These are phyloP conservation scores for Alternaria longipes DNA, from an alignment of 2,329 filamentous ascomycete genomes.

Conservation along the genomic window DNA sequence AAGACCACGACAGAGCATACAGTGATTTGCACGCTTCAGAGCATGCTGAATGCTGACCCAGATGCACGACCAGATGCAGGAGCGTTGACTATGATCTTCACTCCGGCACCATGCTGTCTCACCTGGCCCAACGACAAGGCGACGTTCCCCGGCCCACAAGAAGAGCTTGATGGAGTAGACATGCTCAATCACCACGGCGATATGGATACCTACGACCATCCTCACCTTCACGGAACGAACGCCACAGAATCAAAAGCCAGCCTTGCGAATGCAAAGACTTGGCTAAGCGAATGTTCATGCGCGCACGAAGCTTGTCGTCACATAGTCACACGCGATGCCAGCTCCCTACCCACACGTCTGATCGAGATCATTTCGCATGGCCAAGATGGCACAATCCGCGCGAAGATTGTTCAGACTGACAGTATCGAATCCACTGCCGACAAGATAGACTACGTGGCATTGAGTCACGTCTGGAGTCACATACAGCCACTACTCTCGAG, in stretches of 20 bases:
- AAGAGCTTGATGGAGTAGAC: slow-evolving; percentile 42
- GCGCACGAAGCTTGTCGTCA: slow-evolving; percentile 39
- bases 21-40: slow-evolving; percentile 42
- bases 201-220: slow-evolving; percentile 27
- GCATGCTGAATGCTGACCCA: slow-evolving; percentile 44
- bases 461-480: slow-evolving; percentile 42
- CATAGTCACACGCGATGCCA: slow-evolving; percentile 6
- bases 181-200: slow-evolving; percentile 31
- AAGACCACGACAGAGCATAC: slow-evolving; percentile 30
- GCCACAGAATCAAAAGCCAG: slow-evolving; percentile 9
- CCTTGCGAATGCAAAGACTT: slow-evolving; percentile 33
- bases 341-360: slow-evolving; percentile 43
- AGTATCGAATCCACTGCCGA: slow-evolving; percentile 20
- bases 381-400: slow-evolving; percentile 9
- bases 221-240: slow-evolving; percentile 9
- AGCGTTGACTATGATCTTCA: slow-evolving; percentile 44
- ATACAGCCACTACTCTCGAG: slow-evolving; percentile 33
- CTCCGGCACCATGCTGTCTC: slow-evolving; percentile 50
- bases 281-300: slow-evolving; percentile 42
- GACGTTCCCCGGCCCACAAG: slow-evolving; percentile 43
- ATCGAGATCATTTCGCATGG: slow-evolving; percentile 39
- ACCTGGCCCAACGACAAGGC: slow-evolving; percentile 48
- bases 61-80: slow-evolving; percentile 43
- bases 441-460: slow-evolving; percentile 35
- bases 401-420: slow-evolving; percentile 37